Conservation (phyloP, 2,329 filamentous ascomycete genomes). For the Aspergillus pseudoviridinutans region DNA sequence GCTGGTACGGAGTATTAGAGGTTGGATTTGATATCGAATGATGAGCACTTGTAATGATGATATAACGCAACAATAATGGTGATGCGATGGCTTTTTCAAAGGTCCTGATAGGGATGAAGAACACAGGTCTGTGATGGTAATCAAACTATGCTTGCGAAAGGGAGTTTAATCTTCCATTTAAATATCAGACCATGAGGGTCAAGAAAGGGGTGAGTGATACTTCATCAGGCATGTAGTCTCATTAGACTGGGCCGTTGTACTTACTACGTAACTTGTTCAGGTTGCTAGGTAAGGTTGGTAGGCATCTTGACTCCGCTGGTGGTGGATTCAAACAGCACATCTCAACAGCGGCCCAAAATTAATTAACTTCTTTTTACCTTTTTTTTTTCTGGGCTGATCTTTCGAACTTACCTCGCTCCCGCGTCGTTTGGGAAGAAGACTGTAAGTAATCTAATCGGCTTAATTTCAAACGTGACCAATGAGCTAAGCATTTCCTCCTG, state of each 20-base stretch:
- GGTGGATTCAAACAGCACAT: not conserved
- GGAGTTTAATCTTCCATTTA: constrained; percentile 11
- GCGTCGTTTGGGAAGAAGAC: not conserved
- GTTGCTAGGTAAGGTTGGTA: not conserved
- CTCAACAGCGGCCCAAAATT: not conserved
- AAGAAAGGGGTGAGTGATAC: constrained; percentile 16
- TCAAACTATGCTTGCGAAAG: constrained; percentile 1
- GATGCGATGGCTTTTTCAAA: constrained; percentile 3
- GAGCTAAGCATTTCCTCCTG: not conserved
- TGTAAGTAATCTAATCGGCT: not conserved
- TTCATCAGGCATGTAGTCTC: constrained; percentile 12
- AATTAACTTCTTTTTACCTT: not conserved
- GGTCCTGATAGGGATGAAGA: not conserved
- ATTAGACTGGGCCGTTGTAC: constrained; percentile 14
- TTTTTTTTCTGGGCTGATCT: not conserved
- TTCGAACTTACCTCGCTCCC: not conserved
- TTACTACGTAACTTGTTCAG: constrained; percentile 4
- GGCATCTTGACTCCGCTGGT: not conserved
- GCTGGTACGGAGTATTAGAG: not conserved
- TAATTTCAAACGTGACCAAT: not conserved
- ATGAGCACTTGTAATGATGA: constrained; percentile 13
- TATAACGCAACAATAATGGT: constrained; percentile 12
- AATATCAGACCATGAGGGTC: constrained; percentile 10
- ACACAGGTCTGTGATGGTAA: not conserved
- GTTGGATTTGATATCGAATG: not conserved